Evolutionary conservation across 352 stramenopile species (phyloP), one percentile per base, ranked within the genome.

Genomic region (Phytophthora foliorum): DNA sequence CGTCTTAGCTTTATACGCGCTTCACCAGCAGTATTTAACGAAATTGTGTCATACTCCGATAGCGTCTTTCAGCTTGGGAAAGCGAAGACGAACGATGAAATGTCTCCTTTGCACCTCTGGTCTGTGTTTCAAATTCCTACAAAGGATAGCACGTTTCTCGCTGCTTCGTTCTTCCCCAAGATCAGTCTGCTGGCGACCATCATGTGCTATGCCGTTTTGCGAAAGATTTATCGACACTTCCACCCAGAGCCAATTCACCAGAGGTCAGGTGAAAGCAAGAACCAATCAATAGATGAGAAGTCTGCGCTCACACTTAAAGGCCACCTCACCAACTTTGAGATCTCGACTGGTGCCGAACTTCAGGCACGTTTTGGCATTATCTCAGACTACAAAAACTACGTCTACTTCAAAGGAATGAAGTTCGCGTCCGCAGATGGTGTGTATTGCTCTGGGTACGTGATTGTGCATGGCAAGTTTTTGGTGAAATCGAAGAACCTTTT

Each of bases 351-450:
- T 22, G 69, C 69, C 11, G 57, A 68, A 14, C 49, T 77, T 14
- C 63, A 69, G 19, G 66, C 62, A 4, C 59, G 67, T 4, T 64
- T 77, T n/a, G 77, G 77, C 0, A 27, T 82, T 14, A 58, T 84
- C 32, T 84, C 58, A 0, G 59, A 73, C 17, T 84, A 75, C 36
- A 63, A 75, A 6, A 77, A 78, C 22, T 75, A 72, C 44, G 31
- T 72, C 2, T 64, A 60, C 25, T 73, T 73, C 24, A 74, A 80
- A 45, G 72, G 69, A 2, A 60, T 77, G 44, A 77, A 77, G 48
- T 79, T 74, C 29, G 72, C 72, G 24, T 74, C 63, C 22, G 62
- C 66, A 24, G 74, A 77, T 8, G 75, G 67, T 16, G 75, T 78
- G 22, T 80, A 74, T 51, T 70, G 67, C 63, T 72, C 53, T 0